Evolutionary conservation across 78 protist species (phyloP).

Genomic region (Dictyostelium purpureum): DNA sequence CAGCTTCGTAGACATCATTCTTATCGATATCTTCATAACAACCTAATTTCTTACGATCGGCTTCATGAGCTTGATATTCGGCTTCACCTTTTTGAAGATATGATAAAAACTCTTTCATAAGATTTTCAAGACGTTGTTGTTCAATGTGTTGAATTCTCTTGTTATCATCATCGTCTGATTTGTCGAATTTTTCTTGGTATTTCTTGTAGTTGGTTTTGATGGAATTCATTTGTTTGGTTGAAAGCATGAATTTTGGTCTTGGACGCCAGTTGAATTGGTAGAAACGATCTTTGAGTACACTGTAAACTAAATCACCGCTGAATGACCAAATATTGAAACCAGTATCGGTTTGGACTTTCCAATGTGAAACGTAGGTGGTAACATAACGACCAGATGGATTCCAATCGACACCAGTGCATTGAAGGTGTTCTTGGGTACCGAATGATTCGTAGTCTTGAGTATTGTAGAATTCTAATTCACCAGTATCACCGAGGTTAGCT

Average conservation of each 20-base stretch:
- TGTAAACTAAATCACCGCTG: slow-evolving; percentile 23
- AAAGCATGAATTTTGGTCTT: slow-evolving; percentile 88
- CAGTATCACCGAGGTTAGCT: slow-evolving; percentile 64
- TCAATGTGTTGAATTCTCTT: not conserved
- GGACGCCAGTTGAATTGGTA: slow-evolving; percentile 95
- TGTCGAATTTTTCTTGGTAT: slow-evolving; percentile 38
- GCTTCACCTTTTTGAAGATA: slow-evolving; percentile 37
- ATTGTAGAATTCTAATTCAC: slow-evolving; percentile 89
- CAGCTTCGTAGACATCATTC: slow-evolving; percentile 26
- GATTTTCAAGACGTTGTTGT: not conserved
- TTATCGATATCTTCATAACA: slow-evolving; percentile 23
- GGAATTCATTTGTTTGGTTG: slow-evolving; percentile 70
- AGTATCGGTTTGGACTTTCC: slow-evolving; percentile 87
- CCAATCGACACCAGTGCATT: slow-evolving; percentile 91
- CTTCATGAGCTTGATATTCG: slow-evolving; percentile 32
- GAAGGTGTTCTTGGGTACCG: slow-evolving; percentile 89
- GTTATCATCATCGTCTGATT: not conserved
- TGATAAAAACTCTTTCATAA: slow-evolving; percentile 49
- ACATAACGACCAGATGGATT: slow-evolving; percentile 96
- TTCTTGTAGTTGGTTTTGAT: slow-evolving; percentile 32
- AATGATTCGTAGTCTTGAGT: slow-evolving; percentile 66
- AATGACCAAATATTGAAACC: slow-evolving; percentile 93
- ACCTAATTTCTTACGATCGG: not conserved
- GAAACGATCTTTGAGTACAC: slow-evolving; percentile 86
- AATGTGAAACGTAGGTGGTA: slow-evolving; percentile 81